Conservation (phyloP, 106 monocot genomes). For the Iris macrosiphon region DNA sequence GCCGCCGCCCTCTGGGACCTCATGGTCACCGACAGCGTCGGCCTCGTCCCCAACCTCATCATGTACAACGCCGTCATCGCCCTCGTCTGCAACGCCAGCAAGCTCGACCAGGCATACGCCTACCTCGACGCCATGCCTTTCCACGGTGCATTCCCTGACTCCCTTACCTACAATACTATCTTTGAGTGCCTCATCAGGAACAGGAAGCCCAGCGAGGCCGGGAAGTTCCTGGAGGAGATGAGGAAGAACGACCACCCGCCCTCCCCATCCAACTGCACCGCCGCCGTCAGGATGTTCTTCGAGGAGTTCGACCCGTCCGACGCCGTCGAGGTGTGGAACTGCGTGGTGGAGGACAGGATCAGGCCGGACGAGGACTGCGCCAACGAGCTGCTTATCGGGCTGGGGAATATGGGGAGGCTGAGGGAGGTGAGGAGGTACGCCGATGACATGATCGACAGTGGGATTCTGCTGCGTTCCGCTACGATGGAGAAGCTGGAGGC, state of each 20-base stretch:
- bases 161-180: conserved; percentile 51
- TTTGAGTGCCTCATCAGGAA: conserved; percentile 63
- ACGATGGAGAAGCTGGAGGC: conserved; percentile 48
- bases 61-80: conserved; percentile 61
- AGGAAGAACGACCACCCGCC: conserved; percentile 60
- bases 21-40: conserved; percentile 38
- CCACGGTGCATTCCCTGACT: conserved; percentile 55
- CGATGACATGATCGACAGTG: conserved; percentile 52
- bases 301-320: conserved; percentile 50
- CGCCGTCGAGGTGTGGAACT: conserved; percentile 61
- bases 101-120: conserved; percentile 23
- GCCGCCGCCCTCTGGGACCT: conserved; percentile 49
- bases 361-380: conserved; percentile 33
- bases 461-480: conserved; percentile 21
- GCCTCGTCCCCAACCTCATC: conserved; percentile 35
- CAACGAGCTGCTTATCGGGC: conserved; percentile 56
- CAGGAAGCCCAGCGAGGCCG: conserved; percentile 39
- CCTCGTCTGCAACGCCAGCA: conserved; percentile 23
- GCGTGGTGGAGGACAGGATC: conserved; percentile 22
- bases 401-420: conserved; percentile 41
- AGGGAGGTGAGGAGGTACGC: conserved; percentile 34
- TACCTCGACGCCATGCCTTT: conserved; percentile 84
- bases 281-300: conserved; percentile 65
- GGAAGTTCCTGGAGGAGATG: conserved; percentile 63
- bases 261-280: conserved; percentile 29